These are phyloP conservation scores for Cystofilobasidium capitatum DNA, from an alignment of 768 basidiomycete species.

Conservation along the genomic window DNA sequence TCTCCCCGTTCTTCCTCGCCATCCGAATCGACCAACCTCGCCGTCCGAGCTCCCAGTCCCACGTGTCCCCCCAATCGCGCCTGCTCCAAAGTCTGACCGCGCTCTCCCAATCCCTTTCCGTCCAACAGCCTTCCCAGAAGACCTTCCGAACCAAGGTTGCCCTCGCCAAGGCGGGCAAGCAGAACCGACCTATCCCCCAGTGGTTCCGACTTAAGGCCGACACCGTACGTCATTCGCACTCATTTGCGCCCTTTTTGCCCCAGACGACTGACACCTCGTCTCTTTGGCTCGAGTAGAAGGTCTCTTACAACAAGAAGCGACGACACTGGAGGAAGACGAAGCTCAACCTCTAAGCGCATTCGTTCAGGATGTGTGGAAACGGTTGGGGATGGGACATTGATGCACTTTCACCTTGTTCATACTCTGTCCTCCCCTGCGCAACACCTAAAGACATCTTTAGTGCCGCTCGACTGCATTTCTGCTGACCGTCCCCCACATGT, in stretches of 20 bases:
- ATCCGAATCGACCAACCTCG: too few relatives aligned
- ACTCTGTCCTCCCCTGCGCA: too few relatives aligned
- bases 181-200: constrained; percentile 98
- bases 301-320: constrained; percentile 2
- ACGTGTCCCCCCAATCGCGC: too few relatives aligned
- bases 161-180: constrained; percentile 87
- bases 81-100: too few relatives aligned
- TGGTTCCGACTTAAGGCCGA: constrained; percentile 82
- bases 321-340: constrained; percentile 96
- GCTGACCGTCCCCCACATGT: too few relatives aligned
- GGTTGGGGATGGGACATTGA: background rate
- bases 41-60: too few relatives aligned
- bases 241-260: background rate
- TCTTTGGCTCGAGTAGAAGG: background rate
- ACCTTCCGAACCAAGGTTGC: constrained; percentile 93
- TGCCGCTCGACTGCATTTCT: too few relatives aligned
- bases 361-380: background rate
- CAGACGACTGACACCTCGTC: background rate
- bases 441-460: too few relatives aligned
- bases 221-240: constrained; percentile 44
- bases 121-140: constrained; percentile 88
- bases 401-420: background rate
- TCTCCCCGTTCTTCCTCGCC: too few relatives aligned
- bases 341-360: constrained; percentile 67
- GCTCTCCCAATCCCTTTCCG: background rate